phyloP scores from a whole-genome alignment of 1,284 basidiomycete genomes.

The Tilletia caries region DNA sequence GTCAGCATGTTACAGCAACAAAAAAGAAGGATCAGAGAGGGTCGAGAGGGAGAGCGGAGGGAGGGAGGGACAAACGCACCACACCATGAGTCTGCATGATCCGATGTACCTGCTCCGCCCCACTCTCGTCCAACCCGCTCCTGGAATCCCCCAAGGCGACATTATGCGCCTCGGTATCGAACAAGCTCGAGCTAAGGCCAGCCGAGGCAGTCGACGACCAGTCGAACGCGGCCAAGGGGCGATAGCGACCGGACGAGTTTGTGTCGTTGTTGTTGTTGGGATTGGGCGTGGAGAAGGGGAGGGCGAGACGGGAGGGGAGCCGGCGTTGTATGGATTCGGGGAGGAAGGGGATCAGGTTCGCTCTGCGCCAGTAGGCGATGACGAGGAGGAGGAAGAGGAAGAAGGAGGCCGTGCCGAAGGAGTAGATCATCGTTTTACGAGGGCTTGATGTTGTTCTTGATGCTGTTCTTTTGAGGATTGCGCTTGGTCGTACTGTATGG shows the following conservation, averaged over 20 bases:
- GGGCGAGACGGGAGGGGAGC: slow-evolving; percentile 1
- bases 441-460: neutral
- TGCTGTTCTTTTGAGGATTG: neutral
- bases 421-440: slow-evolving; percentile 23
- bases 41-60: too few species aligned
- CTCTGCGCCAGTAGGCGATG: slow-evolving; percentile 25
- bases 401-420: slow-evolving; percentile 21
- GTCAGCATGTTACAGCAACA: too few species aligned
- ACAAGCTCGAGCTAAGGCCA: slow-evolving; percentile 38
- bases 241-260: slow-evolving; percentile 17
- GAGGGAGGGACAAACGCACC: too few species aligned
- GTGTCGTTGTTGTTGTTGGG: neutral
- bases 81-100: slow-evolving; percentile 41
- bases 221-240: slow-evolving; percentile 22
- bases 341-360: slow-evolving; percentile 21
- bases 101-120: slow-evolving; percentile 37
- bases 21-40: too few species aligned
- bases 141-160: slow-evolving; percentile 35
- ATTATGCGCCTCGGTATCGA: slow-evolving; percentile 44
- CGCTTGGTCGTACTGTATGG: neutral
- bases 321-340: slow-evolving; percentile 19
- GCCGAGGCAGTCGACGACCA: slow-evolving; percentile 28
- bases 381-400: slow-evolving; percentile 25
- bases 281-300: neutral
- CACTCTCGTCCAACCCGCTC: slow-evolving; percentile 37